phyloP scores from a whole-genome alignment of 352 stramenopile species.

The Stephanocyclus meneghinianus region DNA sequence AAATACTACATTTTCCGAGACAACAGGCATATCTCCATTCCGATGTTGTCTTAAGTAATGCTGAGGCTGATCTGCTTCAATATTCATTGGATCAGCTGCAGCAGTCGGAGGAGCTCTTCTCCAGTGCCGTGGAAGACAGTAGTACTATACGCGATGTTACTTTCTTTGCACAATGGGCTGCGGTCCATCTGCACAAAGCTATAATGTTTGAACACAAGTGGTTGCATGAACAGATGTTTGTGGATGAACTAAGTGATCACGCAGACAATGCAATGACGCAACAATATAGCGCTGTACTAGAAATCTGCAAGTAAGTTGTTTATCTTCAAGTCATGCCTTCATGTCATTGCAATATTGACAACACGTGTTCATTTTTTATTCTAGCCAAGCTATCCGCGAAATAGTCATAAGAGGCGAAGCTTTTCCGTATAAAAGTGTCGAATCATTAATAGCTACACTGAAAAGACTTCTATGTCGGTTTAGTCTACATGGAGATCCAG shows the following conservation, averaged over 20 bases:
- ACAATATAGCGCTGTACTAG: slow-evolving; percentile 26
- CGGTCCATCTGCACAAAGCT: slow-evolving; percentile 32
- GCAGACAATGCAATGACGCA: slow-evolving; percentile 8
- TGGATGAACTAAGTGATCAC: background rate
- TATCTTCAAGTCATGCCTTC: background rate
- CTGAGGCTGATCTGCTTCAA: slow-evolving; percentile 9
- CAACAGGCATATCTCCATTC: slow-evolving; percentile 3
- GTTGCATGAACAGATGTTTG: background rate
- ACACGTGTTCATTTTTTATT: background rate
- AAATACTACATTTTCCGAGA: slow-evolving; percentile 20
- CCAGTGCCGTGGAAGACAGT: slow-evolving; percentile 6
- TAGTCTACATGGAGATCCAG: slow-evolving; percentile 23
- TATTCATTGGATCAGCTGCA: slow-evolving; percentile 33
- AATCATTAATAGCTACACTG: slow-evolving; percentile 39
- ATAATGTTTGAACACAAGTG: slow-evolving; percentile 34
- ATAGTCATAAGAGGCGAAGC: slow-evolving; percentile 19
- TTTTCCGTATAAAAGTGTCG: slow-evolving; percentile 9
- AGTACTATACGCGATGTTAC: slow-evolving; percentile 10
- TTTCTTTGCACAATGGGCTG: slow-evolving; percentile 42
- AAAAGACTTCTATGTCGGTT: slow-evolving; percentile 34
- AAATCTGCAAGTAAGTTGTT: slow-evolving; percentile 24
- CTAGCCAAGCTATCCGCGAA: slow-evolving; percentile 24
- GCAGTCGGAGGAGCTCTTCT: slow-evolving; percentile 19
- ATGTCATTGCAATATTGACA: background rate
- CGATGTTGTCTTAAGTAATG: background rate